These are phyloP conservation scores for Musa troglodytarum DNA, from an alignment of 176 grass and related monocot species.

Conservation along the genomic window DNA sequence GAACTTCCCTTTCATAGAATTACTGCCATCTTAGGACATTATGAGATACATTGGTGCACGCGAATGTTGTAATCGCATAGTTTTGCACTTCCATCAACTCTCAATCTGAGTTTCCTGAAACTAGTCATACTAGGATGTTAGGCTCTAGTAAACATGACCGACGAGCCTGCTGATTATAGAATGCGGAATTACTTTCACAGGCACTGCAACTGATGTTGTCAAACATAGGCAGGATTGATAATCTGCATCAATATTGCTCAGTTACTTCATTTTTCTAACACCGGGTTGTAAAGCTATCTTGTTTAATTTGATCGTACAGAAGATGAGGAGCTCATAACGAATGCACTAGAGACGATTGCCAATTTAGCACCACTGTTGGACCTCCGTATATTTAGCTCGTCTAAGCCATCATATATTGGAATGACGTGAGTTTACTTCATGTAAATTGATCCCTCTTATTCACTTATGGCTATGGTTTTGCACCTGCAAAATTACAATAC, in stretches of 20 bases:
- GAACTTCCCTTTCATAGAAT: too few species aligned
- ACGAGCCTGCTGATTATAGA: too few species aligned
- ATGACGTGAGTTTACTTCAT: slow-evolving; percentile 55
- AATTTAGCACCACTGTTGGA: slow-evolving; percentile 96
- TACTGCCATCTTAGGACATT: too few species aligned
- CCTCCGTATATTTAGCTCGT: slow-evolving; percentile 88
- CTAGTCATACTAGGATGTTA: too few species aligned
- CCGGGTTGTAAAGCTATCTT: not conserved
- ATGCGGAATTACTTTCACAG: too few species aligned
- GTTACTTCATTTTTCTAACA: not conserved
- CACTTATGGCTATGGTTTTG: slow-evolving; percentile 10
- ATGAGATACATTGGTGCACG: too few species aligned
- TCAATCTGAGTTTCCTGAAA: too few species aligned
- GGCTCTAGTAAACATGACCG: too few species aligned
- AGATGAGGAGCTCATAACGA: slow-evolving; percentile 97
- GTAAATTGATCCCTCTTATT: not conserved
- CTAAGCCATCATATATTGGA: slow-evolving; percentile 82
- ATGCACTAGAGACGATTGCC: slow-evolving; percentile 90
- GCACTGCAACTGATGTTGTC: too few species aligned
- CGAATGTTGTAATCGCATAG: too few species aligned
- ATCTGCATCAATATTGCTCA: not conserved
- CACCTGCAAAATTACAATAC: slow-evolving; percentile 13
- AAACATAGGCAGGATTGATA: too few species aligned
- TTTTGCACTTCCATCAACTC: too few species aligned
- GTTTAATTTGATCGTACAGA: slow-evolving; percentile 51